phyloP scores from a whole-genome alignment of 352 stramenopile species.

The Pythium dissimile region DNA sequence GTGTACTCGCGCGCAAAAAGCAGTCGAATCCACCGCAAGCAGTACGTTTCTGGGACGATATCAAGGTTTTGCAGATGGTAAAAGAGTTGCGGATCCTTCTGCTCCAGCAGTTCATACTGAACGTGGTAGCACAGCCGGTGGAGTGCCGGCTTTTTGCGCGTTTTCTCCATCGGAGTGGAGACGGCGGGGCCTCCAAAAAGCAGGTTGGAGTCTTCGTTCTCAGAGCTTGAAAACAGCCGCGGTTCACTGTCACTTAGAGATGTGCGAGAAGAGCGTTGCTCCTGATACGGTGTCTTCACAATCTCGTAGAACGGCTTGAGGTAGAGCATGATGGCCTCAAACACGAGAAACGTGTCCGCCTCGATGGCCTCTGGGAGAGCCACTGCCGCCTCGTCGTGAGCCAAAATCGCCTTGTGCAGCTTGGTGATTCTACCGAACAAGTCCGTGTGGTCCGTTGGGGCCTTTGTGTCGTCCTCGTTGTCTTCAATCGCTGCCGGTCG shows the following conservation, averaged over 20 bases:
- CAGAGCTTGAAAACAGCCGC: slow-evolving; percentile 27
- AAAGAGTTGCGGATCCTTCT: slow-evolving; percentile 78
- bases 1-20: slow-evolving; percentile 75
- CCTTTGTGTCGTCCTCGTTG: not conserved
- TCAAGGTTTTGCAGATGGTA: slow-evolving; percentile 80
- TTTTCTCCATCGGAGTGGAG: slow-evolving; percentile 14
- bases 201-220: slow-evolving; percentile 23
- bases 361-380: slow-evolving; percentile 42
- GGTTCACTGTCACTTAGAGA: slow-evolving; percentile 9
- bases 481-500: slow-evolving; percentile 9
- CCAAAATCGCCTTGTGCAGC: not conserved
- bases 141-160: slow-evolving; percentile 37
- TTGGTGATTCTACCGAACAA: slow-evolving; percentile 16
- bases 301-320: slow-evolving; percentile 78
- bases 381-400: slow-evolving; percentile 2
- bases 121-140: slow-evolving; percentile 65
- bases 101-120: slow-evolving; percentile 72
- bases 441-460: slow-evolving; percentile 8
- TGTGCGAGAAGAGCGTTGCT: slow-evolving; percentile 5
- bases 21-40: slow-evolving; percentile 74
- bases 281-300: slow-evolving; percentile 36
- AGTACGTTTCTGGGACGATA: slow-evolving; percentile 80
- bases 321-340: slow-evolving; percentile 76
- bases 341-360: slow-evolving; percentile 67
- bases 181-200: slow-evolving; percentile 17